Evolutionary conservation across 2,329 filamentous ascomycete species (phyloP), one percentile per base, ranked within the genome.

Genomic region (Penicillium sp.): DNA sequence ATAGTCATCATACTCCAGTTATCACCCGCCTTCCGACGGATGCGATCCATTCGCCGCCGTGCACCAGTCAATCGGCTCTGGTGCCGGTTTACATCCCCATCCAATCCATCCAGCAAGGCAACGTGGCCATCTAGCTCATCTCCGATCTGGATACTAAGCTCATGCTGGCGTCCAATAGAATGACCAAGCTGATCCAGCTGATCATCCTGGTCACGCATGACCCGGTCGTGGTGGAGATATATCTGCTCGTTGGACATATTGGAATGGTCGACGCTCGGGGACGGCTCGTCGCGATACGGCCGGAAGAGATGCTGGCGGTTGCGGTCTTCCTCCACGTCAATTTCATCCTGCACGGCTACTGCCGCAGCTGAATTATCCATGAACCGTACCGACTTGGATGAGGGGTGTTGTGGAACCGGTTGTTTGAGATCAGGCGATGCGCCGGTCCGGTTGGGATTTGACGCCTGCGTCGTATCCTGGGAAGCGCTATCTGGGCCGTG

Each of bases 41-140:
- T 82, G 57, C 79, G 80, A 35, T 85, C 84, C 54, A 98, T 74
- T 59, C 85, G 78, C 57, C 80, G 81, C 60, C 83, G 80, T 28
- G 92, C 93, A 8, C 88, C 78, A 58, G 90, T 82, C 44, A 98
- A 76, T 43, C 88, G 83, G 24, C 76, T 77, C 67, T 86, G 81
- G 72, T 97, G 91, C 50, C 91, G 77, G 67, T 95, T 90, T 6
- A 91, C 87, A 18, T 86, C 80, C 39, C 81, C 80, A 65, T 97
- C 93, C 39, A 95, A 83, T 62, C 95, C 92, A 67, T 96, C 92
- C 27, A 98, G 77, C 77, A 98, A 78, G 60, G 86, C 79, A 32
- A 95, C 87, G 64, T 98, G 93, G 59, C 84, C 86, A 62, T 97
- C 93, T 31, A 98, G 78, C 77, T 98, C 93, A 68, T 96, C 88